phyloP scores from a whole-genome alignment of 148 eudicot species.

The Camellia granthamiana region DNA sequence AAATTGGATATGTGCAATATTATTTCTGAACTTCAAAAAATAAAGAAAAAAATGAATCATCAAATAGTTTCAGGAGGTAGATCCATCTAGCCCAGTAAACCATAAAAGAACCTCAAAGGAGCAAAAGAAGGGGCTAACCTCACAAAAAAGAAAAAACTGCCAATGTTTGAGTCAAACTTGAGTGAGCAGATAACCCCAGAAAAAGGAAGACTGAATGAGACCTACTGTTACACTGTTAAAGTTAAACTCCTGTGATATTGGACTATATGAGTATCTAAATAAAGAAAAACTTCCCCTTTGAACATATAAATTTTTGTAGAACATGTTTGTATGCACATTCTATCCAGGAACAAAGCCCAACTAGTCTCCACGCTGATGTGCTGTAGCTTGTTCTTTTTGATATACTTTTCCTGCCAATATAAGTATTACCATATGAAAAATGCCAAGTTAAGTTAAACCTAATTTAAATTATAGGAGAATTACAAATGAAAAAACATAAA shows the following conservation, averaged over 20 bases:
- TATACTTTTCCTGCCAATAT: slow-evolving; percentile 40
- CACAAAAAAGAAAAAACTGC: slow-evolving; percentile 44
- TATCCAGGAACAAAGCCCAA: slow-evolving; percentile 34
- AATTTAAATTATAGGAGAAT: background rate
- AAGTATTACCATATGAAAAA: background rate
- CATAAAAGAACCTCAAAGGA: background rate
- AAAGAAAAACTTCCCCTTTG: slow-evolving; percentile 31
- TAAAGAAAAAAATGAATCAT: background rate
- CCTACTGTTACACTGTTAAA: too few relatives aligned
- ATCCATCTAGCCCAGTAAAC: background rate
- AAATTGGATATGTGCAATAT: background rate
- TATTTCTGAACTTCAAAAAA: background rate
- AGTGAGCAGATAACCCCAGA: too few relatives aligned
- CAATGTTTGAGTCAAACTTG: too few relatives aligned
- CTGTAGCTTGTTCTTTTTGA: slow-evolving; percentile 36
- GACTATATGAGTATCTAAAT: slow-evolving; percentile 37
- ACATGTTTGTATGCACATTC: slow-evolving; percentile 26
- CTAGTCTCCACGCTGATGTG: slow-evolving; percentile 32
- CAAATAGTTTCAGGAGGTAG: background rate
- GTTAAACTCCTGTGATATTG: background rate
- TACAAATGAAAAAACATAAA: background rate
- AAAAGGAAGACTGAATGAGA: too few relatives aligned
- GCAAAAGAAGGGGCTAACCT: slow-evolving; percentile 52
- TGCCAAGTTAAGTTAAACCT: background rate
- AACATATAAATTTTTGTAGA: slow-evolving; percentile 25